Evolutionary conservation across 306 rosid genomes (phyloP).

Genomic region (Cicer cuneatum): DNA sequence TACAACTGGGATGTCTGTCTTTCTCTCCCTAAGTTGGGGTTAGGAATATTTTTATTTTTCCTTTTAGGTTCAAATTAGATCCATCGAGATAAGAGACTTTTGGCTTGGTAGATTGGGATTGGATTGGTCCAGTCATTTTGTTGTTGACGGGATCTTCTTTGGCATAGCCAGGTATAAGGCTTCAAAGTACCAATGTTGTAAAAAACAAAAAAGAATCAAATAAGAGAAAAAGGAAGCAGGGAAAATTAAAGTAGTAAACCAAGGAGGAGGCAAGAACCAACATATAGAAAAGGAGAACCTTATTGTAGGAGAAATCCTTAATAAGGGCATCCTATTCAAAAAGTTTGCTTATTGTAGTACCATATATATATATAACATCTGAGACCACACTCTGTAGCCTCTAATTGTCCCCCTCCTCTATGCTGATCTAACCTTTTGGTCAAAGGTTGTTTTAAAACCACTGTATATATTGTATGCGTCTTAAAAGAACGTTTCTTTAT

Average conservation of each 20-base stretch:
- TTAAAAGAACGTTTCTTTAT: conserved; percentile 40
- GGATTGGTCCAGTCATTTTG: conserved; percentile 73
- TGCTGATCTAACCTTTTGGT: conserved; percentile 60
- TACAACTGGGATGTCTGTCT: conserved; percentile 97
- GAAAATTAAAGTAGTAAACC: conserved; percentile 46
- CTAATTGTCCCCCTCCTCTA: conserved; percentile 88
- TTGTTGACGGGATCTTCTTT: conserved; percentile 67
- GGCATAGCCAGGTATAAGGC: conserved; percentile 41
- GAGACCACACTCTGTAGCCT: conserved; percentile 68
- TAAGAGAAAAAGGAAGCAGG: conserved; percentile 27
- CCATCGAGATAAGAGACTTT: conserved; percentile 41
- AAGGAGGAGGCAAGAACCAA: conserved; percentile 57
- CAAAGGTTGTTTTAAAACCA: conserved; percentile 51
- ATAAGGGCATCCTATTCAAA: conserved; percentile 61
- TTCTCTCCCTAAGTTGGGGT: conserved; percentile 48
- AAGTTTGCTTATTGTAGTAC: conserved; percentile 59
- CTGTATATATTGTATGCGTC: conserved; percentile 36
- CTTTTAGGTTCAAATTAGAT: conserved; percentile 39
- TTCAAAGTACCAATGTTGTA: conserved; percentile 49
- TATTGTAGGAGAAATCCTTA: conserved; percentile 41
- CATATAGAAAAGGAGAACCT: conserved; percentile 50
- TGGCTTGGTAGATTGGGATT: conserved; percentile 51
- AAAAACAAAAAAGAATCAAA: conserved; percentile 25
- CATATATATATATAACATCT: conserved; percentile 44
- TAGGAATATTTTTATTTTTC: conserved; percentile 39